A percentile compares a stretch with the other conserved stretches of the same genome.
Evolutionary conservation across 768 basidiomycete species (phyloP).

Genomic region (Gyrodon lividus): DNA sequence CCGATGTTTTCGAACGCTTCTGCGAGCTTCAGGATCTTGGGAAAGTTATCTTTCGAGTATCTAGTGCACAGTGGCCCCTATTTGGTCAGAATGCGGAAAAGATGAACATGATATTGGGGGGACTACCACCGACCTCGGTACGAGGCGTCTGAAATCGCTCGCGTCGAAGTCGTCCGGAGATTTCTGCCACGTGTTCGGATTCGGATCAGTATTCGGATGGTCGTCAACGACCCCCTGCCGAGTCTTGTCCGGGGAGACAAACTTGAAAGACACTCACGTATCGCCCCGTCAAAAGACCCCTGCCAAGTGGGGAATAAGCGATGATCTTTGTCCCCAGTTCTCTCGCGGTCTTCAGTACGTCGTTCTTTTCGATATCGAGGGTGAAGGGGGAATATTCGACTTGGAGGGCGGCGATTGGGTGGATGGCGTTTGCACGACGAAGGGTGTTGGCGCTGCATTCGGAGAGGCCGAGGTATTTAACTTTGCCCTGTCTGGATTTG

Average conservation of each 20-base stretch:
- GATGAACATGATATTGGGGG: conserved; percentile 24
- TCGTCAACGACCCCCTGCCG: neutral
- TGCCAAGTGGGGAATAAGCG: conserved; percentile 52
- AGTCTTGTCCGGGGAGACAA: neutral
- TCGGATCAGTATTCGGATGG: neutral
- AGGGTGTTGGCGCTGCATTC: conserved; percentile 48
- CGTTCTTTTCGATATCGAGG: conserved; percentile 47
- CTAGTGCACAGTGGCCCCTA: conserved; percentile 1
- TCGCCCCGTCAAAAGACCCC: conserved; percentile 49
- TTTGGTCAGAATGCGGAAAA: neutral
- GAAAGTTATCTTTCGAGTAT: conserved; percentile 44
- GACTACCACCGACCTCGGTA: conserved; percentile 28
- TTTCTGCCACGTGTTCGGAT: conserved; percentile 17
- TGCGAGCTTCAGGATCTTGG: conserved; percentile 39
- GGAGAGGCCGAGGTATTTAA: conserved; percentile 53
- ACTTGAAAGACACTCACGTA: conserved; percentile 30
- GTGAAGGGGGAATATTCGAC: conserved; percentile 53
- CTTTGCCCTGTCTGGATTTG: conserved; percentile 33
- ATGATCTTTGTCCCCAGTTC: conserved; percentile 51
- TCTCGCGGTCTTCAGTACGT: conserved; percentile 41
- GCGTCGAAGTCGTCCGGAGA: conserved; percentile 33
- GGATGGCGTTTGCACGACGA: conserved; percentile 49
- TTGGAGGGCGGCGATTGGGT: conserved; percentile 50
- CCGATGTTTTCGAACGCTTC: conserved; percentile 36
- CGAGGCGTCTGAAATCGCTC: conserved; percentile 21